Conservation (phyloP, 352 stramenopile species). For the Phytopythium helicoides region DNA sequence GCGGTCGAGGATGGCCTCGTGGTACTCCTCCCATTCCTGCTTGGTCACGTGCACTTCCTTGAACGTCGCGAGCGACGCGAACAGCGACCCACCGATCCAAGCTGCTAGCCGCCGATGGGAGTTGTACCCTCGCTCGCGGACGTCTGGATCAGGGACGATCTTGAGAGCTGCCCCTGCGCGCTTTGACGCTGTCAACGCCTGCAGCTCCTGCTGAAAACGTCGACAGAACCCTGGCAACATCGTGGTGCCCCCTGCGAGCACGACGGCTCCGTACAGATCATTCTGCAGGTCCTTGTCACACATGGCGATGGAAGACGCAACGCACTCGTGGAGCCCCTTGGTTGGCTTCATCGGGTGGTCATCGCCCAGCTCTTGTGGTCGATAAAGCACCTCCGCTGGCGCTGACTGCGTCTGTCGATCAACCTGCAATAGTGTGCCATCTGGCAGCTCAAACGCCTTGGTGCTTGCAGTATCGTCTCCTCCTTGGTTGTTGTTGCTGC, state of each 20-base stretch:
- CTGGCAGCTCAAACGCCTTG: constrained; percentile 79
- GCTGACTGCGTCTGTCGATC: constrained; percentile 67
- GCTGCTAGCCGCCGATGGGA: constrained; percentile 79
- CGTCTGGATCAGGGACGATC: constrained; percentile 76
- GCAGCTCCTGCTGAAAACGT: constrained; percentile 75
- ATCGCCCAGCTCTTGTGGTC: constrained; percentile 88
- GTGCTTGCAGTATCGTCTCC: constrained; percentile 17
- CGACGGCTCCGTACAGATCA: constrained; percentile 69
- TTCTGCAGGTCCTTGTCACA: constrained; percentile 84
- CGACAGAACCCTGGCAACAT: constrained; percentile 82
- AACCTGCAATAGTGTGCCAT: constrained; percentile 85
- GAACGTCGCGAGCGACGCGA: constrained; percentile 87
- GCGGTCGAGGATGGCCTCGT: constrained; percentile 77
- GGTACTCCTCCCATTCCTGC: constrained; percentile 89
- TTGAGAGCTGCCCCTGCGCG: constrained; percentile 22
- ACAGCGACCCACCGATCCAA: constrained; percentile 90
- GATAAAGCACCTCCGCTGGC: constrained; percentile 82
- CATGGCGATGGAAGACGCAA: constrained; percentile 79
- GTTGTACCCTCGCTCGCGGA: constrained; percentile 85
- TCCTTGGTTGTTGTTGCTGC: constrained; percentile 3
- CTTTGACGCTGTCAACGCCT: constrained; percentile 20
- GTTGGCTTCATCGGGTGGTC: constrained; percentile 80
- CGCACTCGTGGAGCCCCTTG: constrained; percentile 84
- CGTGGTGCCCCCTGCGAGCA: constrained; percentile 83
- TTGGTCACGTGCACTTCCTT: constrained; percentile 86